phyloP scores from a whole-genome alignment of 768 basidiomycete genomes.

The Pleurotus platypus region DNA sequence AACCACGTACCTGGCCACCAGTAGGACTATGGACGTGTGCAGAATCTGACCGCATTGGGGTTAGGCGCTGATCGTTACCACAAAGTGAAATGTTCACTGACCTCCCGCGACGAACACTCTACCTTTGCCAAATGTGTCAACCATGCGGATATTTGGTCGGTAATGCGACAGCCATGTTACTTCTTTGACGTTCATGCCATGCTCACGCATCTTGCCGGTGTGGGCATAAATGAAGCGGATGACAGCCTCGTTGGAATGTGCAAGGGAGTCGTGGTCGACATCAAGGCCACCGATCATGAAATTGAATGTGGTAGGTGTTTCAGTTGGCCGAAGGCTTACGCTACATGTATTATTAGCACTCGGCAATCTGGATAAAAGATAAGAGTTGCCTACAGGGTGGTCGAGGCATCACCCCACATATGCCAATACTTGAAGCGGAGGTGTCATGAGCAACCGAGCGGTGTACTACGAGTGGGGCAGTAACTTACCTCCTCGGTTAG shows the following conservation, averaged over 20 bases:
- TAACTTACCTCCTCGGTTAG: constrained; percentile 33
- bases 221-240: constrained; percentile 1
- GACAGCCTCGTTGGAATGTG: constrained; percentile 3
- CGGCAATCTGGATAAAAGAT: background rate
- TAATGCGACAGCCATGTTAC: constrained; percentile 24
- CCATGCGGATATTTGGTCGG: constrained; percentile 17
- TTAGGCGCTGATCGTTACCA: background rate
- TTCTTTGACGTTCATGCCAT: constrained; percentile 22
- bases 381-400: background rate
- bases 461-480: background rate
- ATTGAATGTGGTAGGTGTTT: constrained; percentile 5
- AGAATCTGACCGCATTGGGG: constrained; percentile 18
- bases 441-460: background rate
- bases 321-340: constrained; percentile 9
- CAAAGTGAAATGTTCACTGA: constrained; percentile 2
- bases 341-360: background rate
- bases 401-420: constrained; percentile 5
- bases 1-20: constrained; percentile 11
- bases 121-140: constrained; percentile 12
- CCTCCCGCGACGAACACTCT: constrained; percentile 19
- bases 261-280: constrained; percentile 1
- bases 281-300: constrained; percentile 7
- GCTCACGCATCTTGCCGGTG: constrained; percentile 17
- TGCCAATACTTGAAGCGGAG: constrained; percentile 3
- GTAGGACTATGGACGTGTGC: constrained; percentile 30